Percentiles rank a stretch among this genome's conserved stretches.
Conservation (phyloP, 495 filamentous ascomycete species). For the Xylaria acuta region DNA sequence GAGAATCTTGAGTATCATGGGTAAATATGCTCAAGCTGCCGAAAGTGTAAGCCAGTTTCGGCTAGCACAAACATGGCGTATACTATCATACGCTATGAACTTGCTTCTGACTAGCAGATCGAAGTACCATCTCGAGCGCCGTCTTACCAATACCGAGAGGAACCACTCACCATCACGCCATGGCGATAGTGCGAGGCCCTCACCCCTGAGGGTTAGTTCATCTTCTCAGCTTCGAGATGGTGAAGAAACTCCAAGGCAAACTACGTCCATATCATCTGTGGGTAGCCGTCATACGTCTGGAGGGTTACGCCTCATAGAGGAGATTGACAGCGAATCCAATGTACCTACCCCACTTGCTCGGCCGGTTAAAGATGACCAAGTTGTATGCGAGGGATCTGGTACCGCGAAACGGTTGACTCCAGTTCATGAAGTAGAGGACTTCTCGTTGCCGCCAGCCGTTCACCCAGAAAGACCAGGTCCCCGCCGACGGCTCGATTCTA, state of each 20-base stretch:
- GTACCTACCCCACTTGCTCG: slow-evolving; percentile 78
- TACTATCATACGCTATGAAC: slow-evolving; percentile 66
- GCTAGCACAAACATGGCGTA: slow-evolving; percentile 77
- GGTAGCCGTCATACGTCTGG: slow-evolving; percentile 33
- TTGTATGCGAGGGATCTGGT: slow-evolving; percentile 36
- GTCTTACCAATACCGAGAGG: slow-evolving; percentile 37
- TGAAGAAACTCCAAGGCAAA: slow-evolving; percentile 48
- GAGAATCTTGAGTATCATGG: slow-evolving; percentile 59
- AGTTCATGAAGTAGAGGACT: slow-evolving; percentile 49
- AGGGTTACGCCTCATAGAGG: slow-evolving; percentile 53
- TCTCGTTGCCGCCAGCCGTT: slow-evolving; percentile 48
- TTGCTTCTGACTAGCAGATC: slow-evolving; percentile 65
- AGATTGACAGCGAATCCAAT: slow-evolving; percentile 75
- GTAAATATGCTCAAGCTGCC: slow-evolving; percentile 67
- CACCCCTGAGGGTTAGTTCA: slow-evolving; percentile 15
- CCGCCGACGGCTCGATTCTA: slow-evolving; percentile 52
- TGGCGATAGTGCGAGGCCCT: slow-evolving; percentile 12
- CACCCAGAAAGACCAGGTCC: slow-evolving; percentile 39
- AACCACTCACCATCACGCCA: not conserved
- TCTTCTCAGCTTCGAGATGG: slow-evolving; percentile 23
- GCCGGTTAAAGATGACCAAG: slow-evolving; percentile 60
- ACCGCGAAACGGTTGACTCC: slow-evolving; percentile 44
- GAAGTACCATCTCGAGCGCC: slow-evolving; percentile 58
- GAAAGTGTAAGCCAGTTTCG: slow-evolving; percentile 65
- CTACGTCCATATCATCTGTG: slow-evolving; percentile 39